Base-by-base conservation (phyloP, 2,329 filamentous ascomycete species). In the Albophoma yamanashiensis region DNA sequence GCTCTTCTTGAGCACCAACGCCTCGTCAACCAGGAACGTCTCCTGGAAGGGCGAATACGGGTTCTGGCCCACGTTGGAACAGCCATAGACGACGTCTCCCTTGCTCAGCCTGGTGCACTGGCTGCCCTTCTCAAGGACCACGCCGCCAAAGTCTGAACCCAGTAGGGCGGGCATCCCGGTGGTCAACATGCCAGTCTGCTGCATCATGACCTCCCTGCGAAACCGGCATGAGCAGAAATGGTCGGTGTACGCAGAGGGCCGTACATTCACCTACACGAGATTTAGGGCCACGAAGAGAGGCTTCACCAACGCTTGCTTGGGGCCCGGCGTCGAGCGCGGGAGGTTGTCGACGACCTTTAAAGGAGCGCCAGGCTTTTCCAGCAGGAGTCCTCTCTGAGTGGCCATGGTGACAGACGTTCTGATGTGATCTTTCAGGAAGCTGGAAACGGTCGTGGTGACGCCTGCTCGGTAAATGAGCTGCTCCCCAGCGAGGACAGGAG, bases 11-110 rank as follows among this genome's bases (percentile, higher is more conserved):
- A 76, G 71, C 2, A 71, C 61, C 9, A 74, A 61, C 39, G 69
- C 63, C 60, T 74, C 73, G n/a, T 73, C 67, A 52, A 73, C 73
- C 7, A 76, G 56, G 40, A 74, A 75, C 17, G 68, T 67, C 34
- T 76, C 73, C 58, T 75, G 74, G 45, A 75, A 75, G 3, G 73
- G 73, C 1, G 66, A 67, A 58, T 69, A 70, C 7, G 64, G 64
- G n/a, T 67, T 70, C 9, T 64, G 62, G 1, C 75, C 75, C 0
- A 76, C 58, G 14, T 67, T 68, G 1, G 70, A 70, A 60, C 71
- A 74, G 2, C 73, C 71, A 61, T 69, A 76, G 43, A 74, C 65
- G 22, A 64, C 66, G 63, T 76, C 74, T 1, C 73, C 74, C 5
- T 59, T 58, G 27, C 68, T 67, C 56, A 76, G 66, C 58, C 66